These are phyloP conservation scores for Aureobasidium sp. DNA, from an alignment of 2,329 filamentous ascomycete genomes.

Conservation along the genomic window DNA sequence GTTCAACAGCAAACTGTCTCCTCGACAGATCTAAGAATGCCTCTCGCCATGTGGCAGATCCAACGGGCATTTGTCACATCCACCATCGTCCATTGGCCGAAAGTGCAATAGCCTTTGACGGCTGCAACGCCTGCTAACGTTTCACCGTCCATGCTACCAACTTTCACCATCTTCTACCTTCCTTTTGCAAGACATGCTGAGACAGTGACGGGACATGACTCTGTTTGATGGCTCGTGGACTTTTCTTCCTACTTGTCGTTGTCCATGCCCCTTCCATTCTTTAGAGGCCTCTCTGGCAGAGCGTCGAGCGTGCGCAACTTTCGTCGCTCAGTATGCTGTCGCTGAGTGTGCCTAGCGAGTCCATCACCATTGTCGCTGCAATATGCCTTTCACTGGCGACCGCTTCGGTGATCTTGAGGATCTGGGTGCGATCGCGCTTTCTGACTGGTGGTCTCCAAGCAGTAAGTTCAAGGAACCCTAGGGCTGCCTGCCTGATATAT, in stretches of 20 bases:
- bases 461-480: neutral
- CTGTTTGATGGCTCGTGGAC: neutral
- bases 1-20: neutral
- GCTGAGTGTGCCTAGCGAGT: neutral
- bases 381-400: neutral
- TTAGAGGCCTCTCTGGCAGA: neutral
- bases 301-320: neutral
- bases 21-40: neutral
- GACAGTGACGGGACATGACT: neutral
- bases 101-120: neutral
- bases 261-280: neutral
- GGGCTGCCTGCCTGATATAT: neutral
- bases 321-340: neutral
- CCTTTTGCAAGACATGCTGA: neutral
- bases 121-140: constrained; percentile 1
- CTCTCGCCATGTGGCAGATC: neutral
- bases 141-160: neutral
- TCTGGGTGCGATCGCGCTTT: neutral
- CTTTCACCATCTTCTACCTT: neutral
- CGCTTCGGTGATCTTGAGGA: neutral
- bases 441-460: neutral
- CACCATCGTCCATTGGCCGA: neutral
- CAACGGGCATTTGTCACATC: neutral
- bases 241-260: neutral
- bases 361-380: neutral